Conservation (phyloP, 1,139 yeast species). For the Wickerhamiella pararugosa region DNA sequence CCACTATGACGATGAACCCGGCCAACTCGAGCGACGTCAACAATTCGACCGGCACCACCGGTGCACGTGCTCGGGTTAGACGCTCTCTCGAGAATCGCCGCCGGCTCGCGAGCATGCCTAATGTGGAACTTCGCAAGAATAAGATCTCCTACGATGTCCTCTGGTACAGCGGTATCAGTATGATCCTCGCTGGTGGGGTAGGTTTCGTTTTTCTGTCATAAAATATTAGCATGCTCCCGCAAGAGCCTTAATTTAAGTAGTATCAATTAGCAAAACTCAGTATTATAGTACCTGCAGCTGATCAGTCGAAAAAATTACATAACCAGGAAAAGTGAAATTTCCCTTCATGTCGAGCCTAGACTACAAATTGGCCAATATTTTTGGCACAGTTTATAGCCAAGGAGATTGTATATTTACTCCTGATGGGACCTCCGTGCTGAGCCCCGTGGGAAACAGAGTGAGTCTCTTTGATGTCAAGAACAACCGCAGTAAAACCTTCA, state of each 20-base stretch:
- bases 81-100: slow-evolving; percentile 67
- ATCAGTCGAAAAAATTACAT: neutral
- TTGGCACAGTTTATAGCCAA: slow-evolving; percentile 88
- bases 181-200: slow-evolving; percentile 30
- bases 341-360: slow-evolving; percentile 16
- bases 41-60: slow-evolving; percentile 12
- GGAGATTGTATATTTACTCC: slow-evolving; percentile 81
- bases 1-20: slow-evolving; percentile 82
- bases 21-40: slow-evolving; percentile 32
- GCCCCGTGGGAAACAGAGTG: slow-evolving; percentile 93
- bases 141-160: slow-evolving; percentile 33
- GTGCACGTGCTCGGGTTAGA: slow-evolving; percentile 30
- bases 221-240: neutral
- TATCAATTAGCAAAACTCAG: neutral
- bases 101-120: slow-evolving; percentile 63
- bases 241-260: neutral
- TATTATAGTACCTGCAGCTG: neutral
- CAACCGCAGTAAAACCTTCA: slow-evolving; percentile 76
- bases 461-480: slow-evolving; percentile 74
- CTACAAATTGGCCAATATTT: slow-evolving; percentile 56
- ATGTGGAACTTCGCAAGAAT: slow-evolving; percentile 46
- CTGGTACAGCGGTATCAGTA: slow-evolving; percentile 34
- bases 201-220: slow-evolving; percentile 19
- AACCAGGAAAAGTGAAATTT: neutral
- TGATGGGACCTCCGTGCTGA: slow-evolving; percentile 68